These are phyloP conservation scores for Heterobasidion irregulare DNA, from an alignment of 1,284 basidiomycete genomes.

Conservation along the genomic window DNA sequence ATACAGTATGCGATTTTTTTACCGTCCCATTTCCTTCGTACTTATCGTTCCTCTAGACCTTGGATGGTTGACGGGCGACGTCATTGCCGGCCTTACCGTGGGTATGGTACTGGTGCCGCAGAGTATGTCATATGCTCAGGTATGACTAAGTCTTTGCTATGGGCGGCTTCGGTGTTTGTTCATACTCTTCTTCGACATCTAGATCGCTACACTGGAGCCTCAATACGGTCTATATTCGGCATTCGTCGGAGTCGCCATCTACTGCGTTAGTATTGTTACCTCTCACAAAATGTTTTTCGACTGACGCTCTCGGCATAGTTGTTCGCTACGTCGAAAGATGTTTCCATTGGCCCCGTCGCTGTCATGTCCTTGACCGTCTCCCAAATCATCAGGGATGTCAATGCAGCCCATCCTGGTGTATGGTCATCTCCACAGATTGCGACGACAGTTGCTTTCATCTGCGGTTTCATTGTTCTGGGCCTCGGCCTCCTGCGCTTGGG, in stretches of 20 bases:
- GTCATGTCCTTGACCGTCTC: conserved; percentile 95
- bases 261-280: conserved; percentile 49
- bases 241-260: conserved; percentile 81
- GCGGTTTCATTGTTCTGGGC: conserved; percentile 88
- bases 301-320: conserved; percentile 37
- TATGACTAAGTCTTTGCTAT: conserved; percentile 16
- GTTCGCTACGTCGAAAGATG: conserved; percentile 93
- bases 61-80: conserved; percentile 71
- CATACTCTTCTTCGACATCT: conserved; percentile 6
- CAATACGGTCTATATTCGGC: conserved; percentile 96
- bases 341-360: conserved; percentile 93
- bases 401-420: conserved; percentile 38
- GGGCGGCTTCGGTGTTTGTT: not conserved
- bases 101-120: conserved; percentile 91
- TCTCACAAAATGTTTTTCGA: conserved; percentile 12
- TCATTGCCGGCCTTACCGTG: conserved; percentile 86
- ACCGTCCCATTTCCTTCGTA: conserved; percentile 5
- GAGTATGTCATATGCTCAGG: conserved; percentile 76
- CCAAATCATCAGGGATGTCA: conserved; percentile 68
- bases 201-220: conserved; percentile 79
- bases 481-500: conserved; percentile 90
- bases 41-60: conserved; percentile 29
- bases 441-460: conserved; percentile 80
- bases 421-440: conserved; percentile 75
- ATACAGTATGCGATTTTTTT: conserved; percentile 54